Conservation (phyloP, 805 yeast species). For the Metschnikowia proteae region DNA sequence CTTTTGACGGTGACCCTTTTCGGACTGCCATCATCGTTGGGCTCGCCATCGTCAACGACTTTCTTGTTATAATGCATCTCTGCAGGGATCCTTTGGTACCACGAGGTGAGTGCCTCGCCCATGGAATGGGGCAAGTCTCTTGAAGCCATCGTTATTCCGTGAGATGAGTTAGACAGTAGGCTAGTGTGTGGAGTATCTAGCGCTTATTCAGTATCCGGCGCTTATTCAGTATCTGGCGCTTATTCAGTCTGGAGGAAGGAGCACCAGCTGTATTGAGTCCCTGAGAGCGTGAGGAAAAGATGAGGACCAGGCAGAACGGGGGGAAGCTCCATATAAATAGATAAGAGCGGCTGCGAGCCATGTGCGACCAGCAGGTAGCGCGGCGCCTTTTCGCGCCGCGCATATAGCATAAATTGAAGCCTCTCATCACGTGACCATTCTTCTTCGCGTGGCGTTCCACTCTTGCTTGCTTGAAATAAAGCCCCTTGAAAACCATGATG, state of each 20-base stretch:
- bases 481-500: no score
- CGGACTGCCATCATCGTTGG: slow-evolving; percentile 13
- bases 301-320: neutral
- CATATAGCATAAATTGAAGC: neutral
- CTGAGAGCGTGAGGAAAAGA: no score
- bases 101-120: slow-evolving; percentile 12
- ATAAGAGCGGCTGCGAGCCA: neutral
- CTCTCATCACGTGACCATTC: neutral
- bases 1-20: slow-evolving; percentile 22
- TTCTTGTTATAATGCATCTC: slow-evolving; percentile 10
- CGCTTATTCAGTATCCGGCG: no score
- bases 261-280: no score
- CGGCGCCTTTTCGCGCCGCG: neutral
- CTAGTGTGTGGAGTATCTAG: no score
- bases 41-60: slow-evolving; percentile 9
- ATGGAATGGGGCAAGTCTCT: slow-evolving; percentile 19
- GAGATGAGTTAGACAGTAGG: no score
- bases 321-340: slow-evolving; percentile 1
- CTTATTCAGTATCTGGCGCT: no score
- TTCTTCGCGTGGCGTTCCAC: neutral
- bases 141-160: slow-evolving; percentile 13
- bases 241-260: no score
- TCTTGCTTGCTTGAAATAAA: no score
- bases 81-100: slow-evolving; percentile 14
- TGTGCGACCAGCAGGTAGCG: neutral